Percentiles rank a stretch among this genome's conserved stretches.
phyloP scores from a whole-genome alignment of 1,284 basidiomycete genomes.

The Xerocomus amazonicus region DNA sequence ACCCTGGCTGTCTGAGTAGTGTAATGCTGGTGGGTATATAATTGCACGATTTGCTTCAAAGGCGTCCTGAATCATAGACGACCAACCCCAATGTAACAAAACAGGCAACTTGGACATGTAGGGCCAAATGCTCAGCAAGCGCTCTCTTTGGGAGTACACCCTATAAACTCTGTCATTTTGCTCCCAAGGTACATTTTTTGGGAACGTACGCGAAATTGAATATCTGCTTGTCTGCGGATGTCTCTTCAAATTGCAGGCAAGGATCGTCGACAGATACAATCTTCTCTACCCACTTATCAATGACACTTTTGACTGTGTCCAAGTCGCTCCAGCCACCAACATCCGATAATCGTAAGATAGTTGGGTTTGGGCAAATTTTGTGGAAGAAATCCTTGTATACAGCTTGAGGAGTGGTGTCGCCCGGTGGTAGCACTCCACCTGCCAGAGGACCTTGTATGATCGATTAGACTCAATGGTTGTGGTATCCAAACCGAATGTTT shows the following conservation, averaged over 20 bases:
- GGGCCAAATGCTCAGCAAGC: slow-evolving; percentile 37
- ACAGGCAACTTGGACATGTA: slow-evolving; percentile 36
- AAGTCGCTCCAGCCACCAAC: slow-evolving; percentile 18
- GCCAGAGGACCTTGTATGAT: slow-evolving; percentile 35
- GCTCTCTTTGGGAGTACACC: slow-evolving; percentile 29
- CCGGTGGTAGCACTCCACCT: slow-evolving; percentile 33
- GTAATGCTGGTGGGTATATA: slow-evolving; percentile 26
- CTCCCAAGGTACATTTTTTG: background rate
- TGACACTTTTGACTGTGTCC: slow-evolving; percentile 23
- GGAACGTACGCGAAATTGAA: slow-evolving; percentile 31
- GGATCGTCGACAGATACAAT: slow-evolving; percentile 31
- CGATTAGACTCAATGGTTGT: background rate
- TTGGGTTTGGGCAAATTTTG: slow-evolving; percentile 35
- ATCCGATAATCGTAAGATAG: slow-evolving; percentile 25
- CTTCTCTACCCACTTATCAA: slow-evolving; percentile 34
- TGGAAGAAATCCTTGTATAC: slow-evolving; percentile 36
- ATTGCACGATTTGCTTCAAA: slow-evolving; percentile 32
- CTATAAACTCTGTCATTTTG: slow-evolving; percentile 17
- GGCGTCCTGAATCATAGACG: slow-evolving; percentile 35
- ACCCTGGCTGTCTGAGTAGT: background rate
- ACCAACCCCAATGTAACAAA: slow-evolving; percentile 38
- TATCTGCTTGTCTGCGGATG: slow-evolving; percentile 22
- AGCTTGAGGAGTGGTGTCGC: slow-evolving; percentile 32
- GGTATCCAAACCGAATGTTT: background rate
- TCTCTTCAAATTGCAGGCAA: slow-evolving; percentile 34